Evolutionary conservation across 192 early-diverging fungal species (phyloP).

Genomic region (Coemansia sp.): DNA sequence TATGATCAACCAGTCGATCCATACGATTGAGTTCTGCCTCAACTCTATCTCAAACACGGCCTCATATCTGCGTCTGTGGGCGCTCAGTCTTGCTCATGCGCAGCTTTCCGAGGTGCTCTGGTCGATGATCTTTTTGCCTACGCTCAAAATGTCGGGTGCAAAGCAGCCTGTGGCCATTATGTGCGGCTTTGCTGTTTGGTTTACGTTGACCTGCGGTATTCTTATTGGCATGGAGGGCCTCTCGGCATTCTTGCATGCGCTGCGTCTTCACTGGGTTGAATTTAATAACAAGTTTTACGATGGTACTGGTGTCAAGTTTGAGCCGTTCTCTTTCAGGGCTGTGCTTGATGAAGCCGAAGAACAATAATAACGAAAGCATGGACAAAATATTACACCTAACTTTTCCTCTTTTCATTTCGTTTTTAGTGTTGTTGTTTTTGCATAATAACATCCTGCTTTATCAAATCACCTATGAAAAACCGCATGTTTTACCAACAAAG

Average conservation of each 20-base stretch:
- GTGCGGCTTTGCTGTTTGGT: constrained; percentile 85
- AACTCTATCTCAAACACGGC: constrained; percentile 97
- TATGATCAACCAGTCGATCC: constrained; percentile 97
- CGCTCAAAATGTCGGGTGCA: constrained; percentile 47
- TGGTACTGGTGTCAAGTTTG: constrained; percentile 84
- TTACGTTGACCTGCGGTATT: constrained; percentile 73
- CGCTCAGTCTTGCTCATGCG: constrained; percentile 94
- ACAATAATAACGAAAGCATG: constrained; percentile 1
- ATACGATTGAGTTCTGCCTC: constrained; percentile 98
- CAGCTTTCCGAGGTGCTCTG: constrained; percentile 97
- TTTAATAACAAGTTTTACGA: constrained; percentile 98
- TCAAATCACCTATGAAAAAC: no score
- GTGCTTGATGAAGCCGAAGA: constrained; percentile 44
- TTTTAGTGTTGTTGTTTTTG: no score
- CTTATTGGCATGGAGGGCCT: constrained; percentile 85
- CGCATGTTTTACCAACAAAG: no score
- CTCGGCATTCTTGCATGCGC: constrained; percentile 83
- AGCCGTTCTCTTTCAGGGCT: constrained; percentile 81
- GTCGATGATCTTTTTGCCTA: constrained; percentile 73
- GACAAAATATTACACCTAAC: no score
- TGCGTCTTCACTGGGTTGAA: constrained; percentile 97
- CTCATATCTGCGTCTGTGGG: constrained; percentile 98
- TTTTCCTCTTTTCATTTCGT: not conserved
- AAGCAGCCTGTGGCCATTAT: constrained; percentile 69
- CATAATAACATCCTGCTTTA: no score